Evolutionary conservation across 495 filamentous ascomycete species (phyloP), one percentile per base, ranked within the genome.

Genomic region (Aspergillus avenaceus): DNA sequence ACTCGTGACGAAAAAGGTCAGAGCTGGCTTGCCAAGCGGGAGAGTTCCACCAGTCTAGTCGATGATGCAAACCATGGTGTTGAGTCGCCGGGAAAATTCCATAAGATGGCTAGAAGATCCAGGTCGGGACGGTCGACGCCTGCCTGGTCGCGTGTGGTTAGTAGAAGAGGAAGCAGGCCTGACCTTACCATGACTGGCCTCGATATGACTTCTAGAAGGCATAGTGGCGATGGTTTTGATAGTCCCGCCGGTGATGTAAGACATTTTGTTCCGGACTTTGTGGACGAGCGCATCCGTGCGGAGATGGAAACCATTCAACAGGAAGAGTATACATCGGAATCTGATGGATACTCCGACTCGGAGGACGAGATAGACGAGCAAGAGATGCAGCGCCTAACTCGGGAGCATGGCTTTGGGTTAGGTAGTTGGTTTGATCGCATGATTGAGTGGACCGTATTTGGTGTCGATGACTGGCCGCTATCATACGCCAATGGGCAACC

Each of bases 1-100:
- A 75, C 85, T 2, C 75, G 87, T 49, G 87, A 91, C 54, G 81
- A 81, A 57, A 91, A 90, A 62, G 88, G 88, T 11, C 86, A 90
- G 62, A 74, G 80, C 34, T 93, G 88, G 88, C 78, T 93, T 3
- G 75, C 78, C 5, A 84, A 86, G 50, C 80, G 86, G 46, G 81
- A 80, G 25, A 87, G 80, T 49, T 87, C 84, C 5, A 90, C 88
- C 0, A 87, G 79, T 55, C 73, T 91, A 12, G 69, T 78, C 7
- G 74, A 71, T 7, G 71, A 79, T 18, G 69, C 60, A 2, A 71
- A 71, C 12, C 71, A 79, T 29, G 58, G 59, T 19, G 37, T 47
- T 3, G 54, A 51, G 4, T 46, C 37, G 32, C 27, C 31, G n/a
- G 49, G 23, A 16, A 41, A 45, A 5, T 19, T 31, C 19, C 21